A percentile compares a stretch with the other conserved stretches of the same genome.
Conservation (phyloP, 208 protist genomes). For the Leishmania guyanensis region DNA sequence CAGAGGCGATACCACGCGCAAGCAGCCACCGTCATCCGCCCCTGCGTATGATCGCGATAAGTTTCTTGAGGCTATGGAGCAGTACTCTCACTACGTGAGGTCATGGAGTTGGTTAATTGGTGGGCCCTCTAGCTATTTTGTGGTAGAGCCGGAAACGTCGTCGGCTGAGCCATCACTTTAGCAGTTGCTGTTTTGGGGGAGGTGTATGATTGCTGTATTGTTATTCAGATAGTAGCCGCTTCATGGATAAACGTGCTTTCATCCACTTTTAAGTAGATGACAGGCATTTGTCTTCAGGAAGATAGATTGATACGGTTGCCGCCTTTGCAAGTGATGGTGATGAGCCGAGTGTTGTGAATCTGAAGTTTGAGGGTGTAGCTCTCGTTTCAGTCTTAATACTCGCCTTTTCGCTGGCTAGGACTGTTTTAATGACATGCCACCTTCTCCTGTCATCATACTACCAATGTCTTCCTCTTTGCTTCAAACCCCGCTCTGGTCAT, state of each 20-base stretch:
- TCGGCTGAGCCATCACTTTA: conserved; percentile 1
- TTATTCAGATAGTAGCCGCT: background rate
- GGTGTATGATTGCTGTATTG: too few species aligned
- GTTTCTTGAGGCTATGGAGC: conserved; percentile 20
- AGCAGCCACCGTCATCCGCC: background rate
- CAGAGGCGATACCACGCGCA: background rate
- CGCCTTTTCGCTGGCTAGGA: too few species aligned
- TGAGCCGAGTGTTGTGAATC: background rate
- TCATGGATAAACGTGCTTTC: background rate
- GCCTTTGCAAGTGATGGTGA: background rate
- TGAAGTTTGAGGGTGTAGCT: background rate
- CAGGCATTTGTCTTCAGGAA: background rate
- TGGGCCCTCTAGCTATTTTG: conserved; percentile 27
- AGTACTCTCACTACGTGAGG: conserved; percentile 21
- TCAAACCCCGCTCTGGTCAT: background rate
- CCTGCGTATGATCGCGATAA: conserved; percentile 10
- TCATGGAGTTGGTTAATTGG: conserved; percentile 22
- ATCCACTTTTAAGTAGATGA: background rate
- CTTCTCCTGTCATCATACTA: background rate
- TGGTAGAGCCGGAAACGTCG: conserved; percentile 11
- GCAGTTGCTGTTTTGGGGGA: background rate
- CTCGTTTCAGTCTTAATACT: background rate
- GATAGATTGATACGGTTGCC: background rate
- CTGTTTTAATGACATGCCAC: background rate
- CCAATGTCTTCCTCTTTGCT: background rate